Evolutionary conservation across 768 basidiomycete genomes (phyloP).

Genomic region (Agaricus subrufescens): DNA sequence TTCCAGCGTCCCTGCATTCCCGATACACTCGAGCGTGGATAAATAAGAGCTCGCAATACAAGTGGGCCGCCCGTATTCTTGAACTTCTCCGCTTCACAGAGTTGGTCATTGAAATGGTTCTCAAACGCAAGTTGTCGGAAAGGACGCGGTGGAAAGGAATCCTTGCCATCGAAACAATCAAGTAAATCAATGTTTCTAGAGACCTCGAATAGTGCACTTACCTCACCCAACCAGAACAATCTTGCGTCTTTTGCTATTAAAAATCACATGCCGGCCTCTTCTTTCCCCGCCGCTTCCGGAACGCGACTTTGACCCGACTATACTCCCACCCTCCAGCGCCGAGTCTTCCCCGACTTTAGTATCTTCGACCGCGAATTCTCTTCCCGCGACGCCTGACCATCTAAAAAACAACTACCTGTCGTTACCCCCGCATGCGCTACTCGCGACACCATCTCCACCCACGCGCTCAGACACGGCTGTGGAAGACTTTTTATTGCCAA

Average conservation of each 20-base stretch:
- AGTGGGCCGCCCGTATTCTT: conserved; percentile 71
- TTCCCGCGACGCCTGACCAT: conserved; percentile 69
- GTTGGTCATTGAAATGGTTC: conserved; percentile 85
- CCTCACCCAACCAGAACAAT: conserved; percentile 46
- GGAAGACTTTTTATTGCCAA: conserved; percentile 80
- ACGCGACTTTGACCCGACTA: conserved; percentile 79
- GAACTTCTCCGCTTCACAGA: conserved; percentile 78
- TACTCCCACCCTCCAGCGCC: conserved; percentile 49
- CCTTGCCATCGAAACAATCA: conserved; percentile 73
- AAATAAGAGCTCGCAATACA: conserved; percentile 64
- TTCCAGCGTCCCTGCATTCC: conserved; percentile 74
- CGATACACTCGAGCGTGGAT: conserved; percentile 90
- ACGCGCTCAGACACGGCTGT: conserved; percentile 50
- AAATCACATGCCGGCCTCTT: conserved; percentile 72
- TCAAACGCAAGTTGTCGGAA: conserved; percentile 64
- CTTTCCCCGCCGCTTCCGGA: conserved; percentile 79
- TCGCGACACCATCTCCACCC: conserved; percentile 39
- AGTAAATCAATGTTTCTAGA: conserved; percentile 46
- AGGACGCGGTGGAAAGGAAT: conserved; percentile 73
- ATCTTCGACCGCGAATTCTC: conserved; percentile 51
- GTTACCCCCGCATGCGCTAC: conserved; percentile 58
- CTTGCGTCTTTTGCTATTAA: conserved; percentile 69
- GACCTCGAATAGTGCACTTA: not conserved
- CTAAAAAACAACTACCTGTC: conserved; percentile 73
- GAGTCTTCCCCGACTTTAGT: conserved; percentile 57